Conservation (phyloP, 2,329 filamentous ascomycete genomes). For the Claviceps cyperi region DNA sequence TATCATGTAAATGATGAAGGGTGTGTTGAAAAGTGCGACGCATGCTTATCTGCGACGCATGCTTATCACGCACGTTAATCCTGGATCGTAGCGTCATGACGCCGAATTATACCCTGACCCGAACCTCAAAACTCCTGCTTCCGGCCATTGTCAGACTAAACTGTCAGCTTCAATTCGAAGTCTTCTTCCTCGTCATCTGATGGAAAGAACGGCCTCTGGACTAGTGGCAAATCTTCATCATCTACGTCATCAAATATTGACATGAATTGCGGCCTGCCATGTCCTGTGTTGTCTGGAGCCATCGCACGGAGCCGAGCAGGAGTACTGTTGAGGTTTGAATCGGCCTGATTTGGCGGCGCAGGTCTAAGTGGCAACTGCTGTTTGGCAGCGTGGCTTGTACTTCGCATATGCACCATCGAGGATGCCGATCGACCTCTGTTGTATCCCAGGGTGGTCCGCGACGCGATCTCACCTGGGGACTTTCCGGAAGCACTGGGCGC, state of each 20-base stretch:
- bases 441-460: slow-evolving; percentile 74
- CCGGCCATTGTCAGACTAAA: background rate
- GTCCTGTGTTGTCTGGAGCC: slow-evolving; percentile 7
- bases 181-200: slow-evolving; percentile 37
- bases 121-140: slow-evolving; percentile 1
- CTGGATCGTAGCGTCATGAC: background rate
- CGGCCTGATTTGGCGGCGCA: background rate
- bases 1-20: too few species aligned
- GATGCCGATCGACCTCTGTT: slow-evolving; percentile 54
- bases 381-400: slow-evolving; percentile 6
- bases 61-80: too few species aligned
- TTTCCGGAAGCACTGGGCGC: slow-evolving; percentile 40
- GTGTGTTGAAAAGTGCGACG: too few species aligned
- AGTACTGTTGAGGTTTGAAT: slow-evolving; percentile 29
- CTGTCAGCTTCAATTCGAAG: slow-evolving; percentile 36
- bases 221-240: slow-evolving; percentile 21
- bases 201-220: slow-evolving; percentile 10
- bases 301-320: slow-evolving; percentile 23
- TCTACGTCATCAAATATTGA: slow-evolving; percentile 43
- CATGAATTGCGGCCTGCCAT: slow-evolving; percentile 36
- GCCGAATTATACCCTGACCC: background rate
- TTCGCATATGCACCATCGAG: slow-evolving; percentile 25
- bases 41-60: too few species aligned
- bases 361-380: slow-evolving; percentile 9
- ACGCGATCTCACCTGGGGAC: slow-evolving; percentile 49